Base-by-base conservation (phyloP, 2,329 filamentous ascomycete species). In the Microdochium nivale region DNA sequence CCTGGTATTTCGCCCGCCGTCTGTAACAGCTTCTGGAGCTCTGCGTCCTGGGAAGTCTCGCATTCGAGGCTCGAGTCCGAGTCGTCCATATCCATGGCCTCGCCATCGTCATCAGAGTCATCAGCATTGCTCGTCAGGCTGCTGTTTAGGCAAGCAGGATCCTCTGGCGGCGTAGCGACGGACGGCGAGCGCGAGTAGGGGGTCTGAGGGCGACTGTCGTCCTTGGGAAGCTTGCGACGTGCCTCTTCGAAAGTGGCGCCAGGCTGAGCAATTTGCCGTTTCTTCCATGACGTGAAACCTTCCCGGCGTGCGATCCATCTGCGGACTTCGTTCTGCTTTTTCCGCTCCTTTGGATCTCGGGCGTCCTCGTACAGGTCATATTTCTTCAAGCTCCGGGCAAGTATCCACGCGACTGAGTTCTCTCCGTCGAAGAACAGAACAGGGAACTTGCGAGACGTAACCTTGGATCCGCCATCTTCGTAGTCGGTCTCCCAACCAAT, bases 361-460 rank as follows among this genome's bases (percentile, higher is more conserved):
- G 43, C 27, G 24, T 52, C 50, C 50, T 52, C 14, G 37, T 50
- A 37, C 48, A 54, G 16, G 43, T 25, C 9, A 37, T 48, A 60
- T 48, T 54, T 55, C 16, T 49, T 53, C 13, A 65, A 40, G 23
- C 50, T 25, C 16, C 43, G 52, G 27, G 59, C 61, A 8, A 54
- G 30, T 14, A 64, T 49, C 63, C 63, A 63, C 10, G 35, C 50
- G 32, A 58, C 60, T 32, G 59, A 63, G 51, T 52, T 55, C 0
- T 52, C 49, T 21, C 55, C 49, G 35, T 71, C 70, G 32, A 69
- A 69, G 52, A 67, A 71, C 61, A 69, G 63, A 16, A 70, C 67
- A 0, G 70, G 69, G 19, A 72, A 72, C 43, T 66, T 66, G 8
- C 70, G 64, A 52, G 60, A 59, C 25, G 54, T 56, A 5, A 67